Percentiles rank a stretch among this genome's conserved stretches.
phyloP scores from a whole-genome alignment of 306 rosid genomes.

The Quercus suber region DNA sequence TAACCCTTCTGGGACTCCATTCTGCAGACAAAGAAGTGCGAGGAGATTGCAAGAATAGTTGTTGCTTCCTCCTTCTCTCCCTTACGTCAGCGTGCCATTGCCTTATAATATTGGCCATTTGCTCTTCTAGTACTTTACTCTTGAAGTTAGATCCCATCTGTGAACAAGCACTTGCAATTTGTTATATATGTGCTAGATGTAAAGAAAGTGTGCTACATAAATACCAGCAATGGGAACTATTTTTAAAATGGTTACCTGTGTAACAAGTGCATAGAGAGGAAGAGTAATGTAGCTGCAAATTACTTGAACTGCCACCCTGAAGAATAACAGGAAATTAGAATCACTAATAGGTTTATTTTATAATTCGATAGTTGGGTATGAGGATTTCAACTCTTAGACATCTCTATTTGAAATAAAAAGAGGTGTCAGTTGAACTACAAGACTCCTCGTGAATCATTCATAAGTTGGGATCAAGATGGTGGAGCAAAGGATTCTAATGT shows the following conservation, averaged over 20 bases:
- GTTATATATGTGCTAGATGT: neutral
- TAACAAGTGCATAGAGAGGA: slow-evolving; percentile 45
- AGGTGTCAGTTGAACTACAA: no score
- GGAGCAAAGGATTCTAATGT: neutral
- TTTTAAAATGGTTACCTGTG: slow-evolving; percentile 25
- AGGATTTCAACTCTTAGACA: no score
- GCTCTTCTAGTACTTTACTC: slow-evolving; percentile 32
- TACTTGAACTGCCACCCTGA: slow-evolving; percentile 33
- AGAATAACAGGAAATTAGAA: neutral
- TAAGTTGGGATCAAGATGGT: neutral
- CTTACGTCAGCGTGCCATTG: slow-evolving; percentile 39
- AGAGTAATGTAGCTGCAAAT: slow-evolving; percentile 43
- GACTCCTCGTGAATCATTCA: neutral
- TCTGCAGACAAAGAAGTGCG: slow-evolving; percentile 20
- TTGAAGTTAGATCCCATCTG: slow-evolving; percentile 47
- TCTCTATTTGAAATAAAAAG: no score
- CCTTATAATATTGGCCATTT: slow-evolving; percentile 21
- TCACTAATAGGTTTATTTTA: neutral
- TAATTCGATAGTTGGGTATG: no score
- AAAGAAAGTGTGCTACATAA: neutral
- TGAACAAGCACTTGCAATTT: neutral
- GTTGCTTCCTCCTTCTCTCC: slow-evolving; percentile 26
- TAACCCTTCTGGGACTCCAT: slow-evolving; percentile 31
- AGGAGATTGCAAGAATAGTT: neutral
- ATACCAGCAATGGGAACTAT: neutral